Base-by-base conservation (phyloP, 306 rosid species). In the Astragalus glycyphyllos region DNA sequence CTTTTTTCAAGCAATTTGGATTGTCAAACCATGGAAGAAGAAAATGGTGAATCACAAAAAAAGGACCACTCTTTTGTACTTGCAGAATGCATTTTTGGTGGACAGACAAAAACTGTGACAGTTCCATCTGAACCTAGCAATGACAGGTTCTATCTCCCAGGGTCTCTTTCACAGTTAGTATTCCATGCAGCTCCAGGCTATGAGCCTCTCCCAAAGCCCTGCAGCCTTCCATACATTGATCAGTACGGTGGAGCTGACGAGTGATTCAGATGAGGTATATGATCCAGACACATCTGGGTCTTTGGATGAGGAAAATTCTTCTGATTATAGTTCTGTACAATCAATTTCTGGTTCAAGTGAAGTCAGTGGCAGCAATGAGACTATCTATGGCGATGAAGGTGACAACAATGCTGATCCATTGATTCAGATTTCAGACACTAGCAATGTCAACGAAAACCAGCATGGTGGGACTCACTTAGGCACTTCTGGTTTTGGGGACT, bases 171-270 rank as follows among this genome's bases (percentile, higher is more conserved):
- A 15, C 99, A 89, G 74, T 86, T 95, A 71, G 99, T 95, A 50
- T 83, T 87, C 69, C 99, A 91, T 87, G 97, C 99, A 71, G 99
- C 99, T 78, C 99, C 97, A 4, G 97, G 99, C 17, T 95, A 91
- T 77, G 99, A 95, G 61, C 92, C 99, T 57, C 99, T 91, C 66
- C 99, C 99, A 72, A 95, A 87, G 75, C 99, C 97, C 71, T 79
- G 91, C 77, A 89, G 92, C 73, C 84, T 91, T 71, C 74, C 61
- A 67, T 16, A 16, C 69, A 75, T 68, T 34, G 77, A 75, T 65
- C 78, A 57, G 60, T 57, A 69, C 11, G 73, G 72, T 76, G 77
- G 80, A 74, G 79, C 83, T 77, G 38, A 74, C 58, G 37, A 73
- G 81, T 65, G 87, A 63, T 46, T 49, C 77, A 6, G 73, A 78